Conservation (phyloP, 2,329 filamentous ascomycete genomes). For the Blastomyces gilchristii region DNA sequence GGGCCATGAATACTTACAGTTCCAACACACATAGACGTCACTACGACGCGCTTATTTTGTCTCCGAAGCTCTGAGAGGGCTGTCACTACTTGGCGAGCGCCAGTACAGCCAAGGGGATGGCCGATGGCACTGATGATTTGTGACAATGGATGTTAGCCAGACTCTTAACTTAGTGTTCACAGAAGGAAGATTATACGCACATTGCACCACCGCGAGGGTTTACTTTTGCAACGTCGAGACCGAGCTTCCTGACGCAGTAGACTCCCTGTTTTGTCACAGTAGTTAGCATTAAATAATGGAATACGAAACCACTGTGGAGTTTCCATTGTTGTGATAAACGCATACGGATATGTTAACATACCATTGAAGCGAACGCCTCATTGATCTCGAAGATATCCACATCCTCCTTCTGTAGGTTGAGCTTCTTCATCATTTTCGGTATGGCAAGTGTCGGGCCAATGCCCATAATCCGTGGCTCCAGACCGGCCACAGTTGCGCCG, state of each 20-base stretch:
- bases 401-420: conserved; percentile 51
- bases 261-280: conserved; percentile 55
- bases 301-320: conserved; percentile 7
- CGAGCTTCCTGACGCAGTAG: conserved; percentile 78
- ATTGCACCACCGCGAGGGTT: conserved; percentile 93
- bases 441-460: conserved; percentile 87
- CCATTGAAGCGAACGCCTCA: conserved; percentile 73
- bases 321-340: background rate
- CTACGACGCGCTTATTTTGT: conserved; percentile 66
- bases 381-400: conserved; percentile 47
- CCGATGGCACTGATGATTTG: conserved; percentile 56
- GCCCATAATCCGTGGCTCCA: conserved; percentile 85
- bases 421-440: conserved; percentile 73
- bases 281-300: background rate
- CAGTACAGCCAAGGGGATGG: conserved; percentile 82
- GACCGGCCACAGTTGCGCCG: conserved; percentile 67
- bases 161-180: background rate
- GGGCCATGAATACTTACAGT: conserved; percentile 57
- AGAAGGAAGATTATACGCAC: conserved; percentile 21
- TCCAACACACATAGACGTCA: conserved; percentile 89
- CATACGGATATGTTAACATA: conserved; percentile 12
- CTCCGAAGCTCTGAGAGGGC: conserved; percentile 76
- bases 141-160: background rate
- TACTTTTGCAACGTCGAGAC: conserved; percentile 68
- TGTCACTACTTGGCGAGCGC: conserved; percentile 81